Conservation (phyloP, 2,329 filamentous ascomycete species). For the Colletotrichum filicis region DNA sequence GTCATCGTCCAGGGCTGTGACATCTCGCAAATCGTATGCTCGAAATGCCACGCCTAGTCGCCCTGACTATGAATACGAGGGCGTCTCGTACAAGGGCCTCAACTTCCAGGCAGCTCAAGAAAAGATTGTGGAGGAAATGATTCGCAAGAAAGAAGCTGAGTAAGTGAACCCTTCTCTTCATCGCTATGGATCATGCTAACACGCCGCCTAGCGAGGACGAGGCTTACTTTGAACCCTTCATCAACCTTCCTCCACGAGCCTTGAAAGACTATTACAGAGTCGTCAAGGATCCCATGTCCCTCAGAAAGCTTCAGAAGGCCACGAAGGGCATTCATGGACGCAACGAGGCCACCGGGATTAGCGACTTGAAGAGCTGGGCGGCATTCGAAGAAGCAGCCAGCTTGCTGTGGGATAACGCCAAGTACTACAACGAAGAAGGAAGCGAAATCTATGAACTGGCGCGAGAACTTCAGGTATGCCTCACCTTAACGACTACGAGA, state of each 20-base stretch:
- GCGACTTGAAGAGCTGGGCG: conserved; percentile 84
- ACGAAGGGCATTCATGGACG: conserved; percentile 79
- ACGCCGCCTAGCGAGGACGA: conserved; percentile 70
- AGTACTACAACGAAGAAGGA: conserved; percentile 90
- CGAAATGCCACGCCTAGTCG: conserved; percentile 50
- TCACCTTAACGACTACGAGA: background rate
- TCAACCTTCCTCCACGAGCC: conserved; percentile 79
- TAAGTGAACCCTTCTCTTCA: conserved; percentile 49
- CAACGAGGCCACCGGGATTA: conserved; percentile 69
- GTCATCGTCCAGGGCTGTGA: conserved; percentile 46
- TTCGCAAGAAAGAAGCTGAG: conserved; percentile 75
- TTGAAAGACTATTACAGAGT: conserved; percentile 89
- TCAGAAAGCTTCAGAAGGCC: conserved; percentile 81
- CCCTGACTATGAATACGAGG: conserved; percentile 65
- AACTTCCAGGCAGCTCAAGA: conserved; percentile 88
- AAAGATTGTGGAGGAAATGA: conserved; percentile 81
- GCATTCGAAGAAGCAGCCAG: conserved; percentile 83
- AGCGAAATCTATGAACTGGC: conserved; percentile 86
- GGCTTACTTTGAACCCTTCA: conserved; percentile 77
- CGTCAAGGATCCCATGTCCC: conserved; percentile 82
- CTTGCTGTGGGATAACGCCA: conserved; percentile 88
- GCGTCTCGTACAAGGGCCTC: conserved; percentile 74
- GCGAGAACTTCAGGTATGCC: conserved; percentile 78
- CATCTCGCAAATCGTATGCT: conserved; percentile 43
- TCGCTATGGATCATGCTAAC: conserved; percentile 16